phyloP scores from a whole-genome alignment of 1,139 yeast species.

The Candida tetrigidarum region DNA sequence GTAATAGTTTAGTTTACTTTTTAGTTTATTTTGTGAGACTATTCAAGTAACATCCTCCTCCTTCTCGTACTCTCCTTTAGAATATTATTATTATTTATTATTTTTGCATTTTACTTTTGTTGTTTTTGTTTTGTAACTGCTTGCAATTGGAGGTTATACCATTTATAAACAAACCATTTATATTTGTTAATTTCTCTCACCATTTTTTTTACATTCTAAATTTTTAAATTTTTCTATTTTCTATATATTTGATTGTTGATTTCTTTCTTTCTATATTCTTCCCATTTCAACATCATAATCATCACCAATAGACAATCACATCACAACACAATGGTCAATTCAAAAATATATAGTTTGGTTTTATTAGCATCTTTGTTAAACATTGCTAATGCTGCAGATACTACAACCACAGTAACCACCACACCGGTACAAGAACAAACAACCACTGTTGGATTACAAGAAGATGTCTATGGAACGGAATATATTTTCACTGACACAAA shows the following conservation, averaged over 20 bases:
- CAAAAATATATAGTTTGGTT: constrained; percentile 24
- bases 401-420: constrained; percentile 29
- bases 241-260: background rate
- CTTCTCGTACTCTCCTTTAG: too few species aligned
- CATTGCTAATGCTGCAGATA: constrained; percentile 18
- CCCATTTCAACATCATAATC: background rate
- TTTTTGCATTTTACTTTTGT: too few species aligned
- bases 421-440: constrained; percentile 38
- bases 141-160: too few species aligned
- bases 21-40: too few species aligned
- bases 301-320: too few species aligned
- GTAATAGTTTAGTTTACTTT: too few species aligned
- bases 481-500: constrained; percentile 37
- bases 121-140: background rate
- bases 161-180: too few species aligned
- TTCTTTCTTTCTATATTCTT: background rate
- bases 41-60: too few species aligned
- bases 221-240: background rate
- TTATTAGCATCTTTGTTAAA: constrained; percentile 19
- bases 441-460: constrained; percentile 31
- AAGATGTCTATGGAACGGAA: constrained; percentile 35
- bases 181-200: background rate
- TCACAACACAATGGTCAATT: constrained; percentile 1
- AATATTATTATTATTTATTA: too few species aligned
- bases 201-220: background rate